phyloP scores from a whole-genome alignment of 1,139 yeast genomes.

The Kluyveromyces sp. region DNA sequence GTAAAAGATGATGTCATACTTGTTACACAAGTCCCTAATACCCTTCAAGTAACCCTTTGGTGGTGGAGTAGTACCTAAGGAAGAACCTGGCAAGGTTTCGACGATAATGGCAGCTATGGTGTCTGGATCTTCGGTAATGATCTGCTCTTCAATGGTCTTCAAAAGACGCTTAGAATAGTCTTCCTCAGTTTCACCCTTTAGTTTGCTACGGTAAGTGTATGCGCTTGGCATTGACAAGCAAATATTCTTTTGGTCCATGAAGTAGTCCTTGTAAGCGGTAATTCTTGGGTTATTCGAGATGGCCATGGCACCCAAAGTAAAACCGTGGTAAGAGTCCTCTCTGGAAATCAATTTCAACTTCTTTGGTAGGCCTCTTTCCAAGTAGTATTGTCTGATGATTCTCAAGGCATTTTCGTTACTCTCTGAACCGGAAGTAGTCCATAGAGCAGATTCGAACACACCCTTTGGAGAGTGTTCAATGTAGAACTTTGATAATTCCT shows the following conservation, averaged over 20 bases:
- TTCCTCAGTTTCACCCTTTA: conserved; percentile 41
- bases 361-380: conserved; percentile 42
- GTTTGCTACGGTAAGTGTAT: conserved; percentile 44
- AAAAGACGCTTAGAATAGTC: conserved; percentile 42
- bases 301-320: conserved; percentile 48
- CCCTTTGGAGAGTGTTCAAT: conserved; percentile 47
- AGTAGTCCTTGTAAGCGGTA: conserved; percentile 37
- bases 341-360: conserved; percentile 47
- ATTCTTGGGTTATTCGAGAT: conserved; percentile 40
- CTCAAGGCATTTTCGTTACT: conserved; percentile 53
- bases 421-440: conserved; percentile 57
- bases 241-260: conserved; percentile 20
- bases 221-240: conserved; percentile 32
- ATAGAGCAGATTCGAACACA: conserved; percentile 46
- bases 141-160: conserved; percentile 41
- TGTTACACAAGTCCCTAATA: conserved; percentile 44
- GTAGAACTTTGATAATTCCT: conserved; percentile 45
- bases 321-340: conserved; percentile 52
- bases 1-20: conserved; percentile 50
- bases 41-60: conserved; percentile 53
- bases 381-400: conserved; percentile 48
- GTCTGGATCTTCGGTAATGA: conserved; percentile 43
- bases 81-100: conserved; percentile 53
- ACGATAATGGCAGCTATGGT: conserved; percentile 47
- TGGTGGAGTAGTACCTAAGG: conserved; percentile 51